These are phyloP conservation scores for Castanea sativa DNA, from an alignment of 306 rosid genomes.

Conservation along the genomic window DNA sequence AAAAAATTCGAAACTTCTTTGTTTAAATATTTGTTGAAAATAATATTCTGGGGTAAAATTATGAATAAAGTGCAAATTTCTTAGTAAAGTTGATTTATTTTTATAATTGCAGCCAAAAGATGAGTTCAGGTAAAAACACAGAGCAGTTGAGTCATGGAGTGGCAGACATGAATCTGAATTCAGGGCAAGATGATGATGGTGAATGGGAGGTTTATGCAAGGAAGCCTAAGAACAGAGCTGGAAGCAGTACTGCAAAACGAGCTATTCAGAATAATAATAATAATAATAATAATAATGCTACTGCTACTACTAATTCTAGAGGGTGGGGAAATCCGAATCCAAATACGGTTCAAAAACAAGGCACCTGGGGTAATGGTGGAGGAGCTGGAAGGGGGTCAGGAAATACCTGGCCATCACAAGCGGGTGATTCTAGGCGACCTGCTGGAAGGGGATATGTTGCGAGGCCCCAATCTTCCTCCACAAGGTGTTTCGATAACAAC, in stretches of 20 bases:
- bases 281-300: no score
- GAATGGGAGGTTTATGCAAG: slow-evolving; percentile 64
- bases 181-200: slow-evolving; percentile 54
- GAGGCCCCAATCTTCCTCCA: slow-evolving; percentile 30
- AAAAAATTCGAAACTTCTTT: neutral
- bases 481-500: slow-evolving; percentile 29
- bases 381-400: slow-evolving; percentile 50
- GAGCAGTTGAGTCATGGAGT: slow-evolving; percentile 52
- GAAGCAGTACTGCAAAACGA: slow-evolving; percentile 56
- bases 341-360: slow-evolving; percentile 35
- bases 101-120: slow-evolving; percentile 3
- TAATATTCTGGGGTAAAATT: neutral
- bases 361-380: slow-evolving; percentile 30
- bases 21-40: neutral
- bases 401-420: slow-evolving; percentile 35
- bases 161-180: slow-evolving; percentile 40
- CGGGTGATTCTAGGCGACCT: slow-evolving; percentile 39
- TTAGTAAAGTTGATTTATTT: no score
- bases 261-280: slow-evolving; percentile 27
- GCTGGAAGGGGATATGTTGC: slow-evolving; percentile 51
- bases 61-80: neutral
- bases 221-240: slow-evolving; percentile 70
- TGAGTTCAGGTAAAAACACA: slow-evolving; percentile 45
- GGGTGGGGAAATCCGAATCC: slow-evolving; percentile 30
- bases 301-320: slow-evolving; percentile 35